phyloP scores from a whole-genome alignment of 345 rosid species.

The Citrus sinensis region DNA sequence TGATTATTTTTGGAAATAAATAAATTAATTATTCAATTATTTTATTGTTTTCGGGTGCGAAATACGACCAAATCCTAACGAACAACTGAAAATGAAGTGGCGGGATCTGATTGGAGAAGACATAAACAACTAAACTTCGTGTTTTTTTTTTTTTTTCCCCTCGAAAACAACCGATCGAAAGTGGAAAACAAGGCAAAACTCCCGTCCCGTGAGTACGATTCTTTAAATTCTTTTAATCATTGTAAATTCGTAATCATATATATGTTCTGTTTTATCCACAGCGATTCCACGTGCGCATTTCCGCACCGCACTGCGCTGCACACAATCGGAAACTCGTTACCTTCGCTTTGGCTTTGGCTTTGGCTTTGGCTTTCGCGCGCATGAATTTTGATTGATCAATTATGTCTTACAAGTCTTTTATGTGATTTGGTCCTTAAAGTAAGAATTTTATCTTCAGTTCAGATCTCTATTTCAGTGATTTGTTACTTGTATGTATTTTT shows the following conservation, averaged over 20 bases:
- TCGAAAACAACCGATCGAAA: neutral
- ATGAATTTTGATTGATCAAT: neutral
- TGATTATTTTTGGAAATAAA: too few species aligned
- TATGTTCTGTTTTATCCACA: neutral
- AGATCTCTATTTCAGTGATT: neutral
- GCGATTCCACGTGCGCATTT: neutral
- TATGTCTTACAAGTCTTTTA: neutral
- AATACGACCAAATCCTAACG: neutral
- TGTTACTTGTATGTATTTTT: neutral
- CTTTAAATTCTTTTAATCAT: neutral
- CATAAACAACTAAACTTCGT: neutral
- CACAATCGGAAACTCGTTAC: neutral
- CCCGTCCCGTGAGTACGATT: neutral
- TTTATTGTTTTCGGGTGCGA: too few species aligned
- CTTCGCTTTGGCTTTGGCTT: neutral
- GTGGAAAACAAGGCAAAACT: neutral
- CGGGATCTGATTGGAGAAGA: neutral
- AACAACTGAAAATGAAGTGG: slow-evolving; percentile 4
- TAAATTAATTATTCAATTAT: neutral
- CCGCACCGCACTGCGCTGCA: neutral
- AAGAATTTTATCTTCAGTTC: neutral
- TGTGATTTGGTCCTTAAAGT: neutral
- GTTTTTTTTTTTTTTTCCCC: neutral
- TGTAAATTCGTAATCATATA: neutral
- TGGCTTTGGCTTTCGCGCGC: neutral